phyloP scores from a whole-genome alignment of 331 rosid species.

The Erythrophleum ivorense region DNA sequence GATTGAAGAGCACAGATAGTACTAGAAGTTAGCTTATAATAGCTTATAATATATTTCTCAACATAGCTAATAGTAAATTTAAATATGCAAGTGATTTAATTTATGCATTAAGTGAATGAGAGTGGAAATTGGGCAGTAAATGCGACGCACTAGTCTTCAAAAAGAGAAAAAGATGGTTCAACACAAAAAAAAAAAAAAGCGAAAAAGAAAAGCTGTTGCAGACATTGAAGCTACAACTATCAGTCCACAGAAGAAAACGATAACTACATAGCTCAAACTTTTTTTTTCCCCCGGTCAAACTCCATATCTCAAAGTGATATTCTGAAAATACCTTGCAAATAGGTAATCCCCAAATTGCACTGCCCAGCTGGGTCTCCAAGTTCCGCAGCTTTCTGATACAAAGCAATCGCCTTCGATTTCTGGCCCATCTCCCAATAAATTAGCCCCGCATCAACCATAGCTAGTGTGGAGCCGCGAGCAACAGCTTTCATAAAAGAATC shows the following conservation, averaged over 20 bases:
- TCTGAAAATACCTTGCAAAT: slow-evolving; percentile 63
- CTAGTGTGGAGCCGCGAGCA: slow-evolving; percentile 71
- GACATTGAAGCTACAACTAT: not conserved
- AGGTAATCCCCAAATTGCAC: slow-evolving; percentile 84
- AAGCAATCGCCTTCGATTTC: slow-evolving; percentile 53
- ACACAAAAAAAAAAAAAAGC: too few relatives aligned
- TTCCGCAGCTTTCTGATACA: slow-evolving; percentile 64
- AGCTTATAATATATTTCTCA: not conserved
- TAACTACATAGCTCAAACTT: not conserved
- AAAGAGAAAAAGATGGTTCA: not conserved
- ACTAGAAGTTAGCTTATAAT: not conserved
- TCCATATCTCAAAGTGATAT: not conserved
- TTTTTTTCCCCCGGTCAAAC: not conserved
- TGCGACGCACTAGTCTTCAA: not conserved
- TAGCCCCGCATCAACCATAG: slow-evolving; percentile 93
- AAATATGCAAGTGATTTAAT: not conserved
- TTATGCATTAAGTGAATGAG: not conserved
- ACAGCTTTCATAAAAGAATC: slow-evolving; percentile 70
- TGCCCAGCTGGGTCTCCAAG: slow-evolving; percentile 75
- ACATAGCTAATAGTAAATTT: not conserved
- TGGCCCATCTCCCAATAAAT: slow-evolving; percentile 78
- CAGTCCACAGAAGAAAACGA: not conserved
- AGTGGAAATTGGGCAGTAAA: not conserved
- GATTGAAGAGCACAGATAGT: slow-evolving; percentile 22
- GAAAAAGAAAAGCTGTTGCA: too few relatives aligned